Percentiles rank a stretch among this genome's conserved stretches.
Evolutionary conservation across 2,329 filamentous ascomycete genomes (phyloP).

Genomic region (Aspergillus thermomutatus): DNA sequence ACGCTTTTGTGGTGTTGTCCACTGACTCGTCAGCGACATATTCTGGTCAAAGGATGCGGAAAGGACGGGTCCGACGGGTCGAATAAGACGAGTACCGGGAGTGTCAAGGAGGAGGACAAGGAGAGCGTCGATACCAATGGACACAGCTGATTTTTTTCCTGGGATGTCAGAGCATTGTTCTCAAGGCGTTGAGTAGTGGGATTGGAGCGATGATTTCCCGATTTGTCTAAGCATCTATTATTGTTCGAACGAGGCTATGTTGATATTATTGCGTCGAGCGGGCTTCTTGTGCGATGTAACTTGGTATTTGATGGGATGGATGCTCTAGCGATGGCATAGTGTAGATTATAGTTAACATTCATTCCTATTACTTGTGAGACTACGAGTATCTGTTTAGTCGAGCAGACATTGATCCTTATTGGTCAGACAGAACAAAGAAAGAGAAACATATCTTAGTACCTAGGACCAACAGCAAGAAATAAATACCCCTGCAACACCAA

Average conservation of each 20-base stretch:
- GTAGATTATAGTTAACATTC: too few relatives aligned
- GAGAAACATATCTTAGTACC: too few relatives aligned
- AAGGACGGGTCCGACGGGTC: slow-evolving; percentile 37
- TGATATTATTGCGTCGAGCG: neutral
- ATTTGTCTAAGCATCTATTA: slow-evolving; percentile 1
- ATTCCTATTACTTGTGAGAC: too few relatives aligned
- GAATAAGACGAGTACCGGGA: slow-evolving; percentile 1
- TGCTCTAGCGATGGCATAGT: too few relatives aligned
- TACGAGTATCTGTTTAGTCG: too few relatives aligned
- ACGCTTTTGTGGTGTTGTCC: neutral
- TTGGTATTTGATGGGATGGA: too few relatives aligned
- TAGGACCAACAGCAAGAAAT: too few relatives aligned
- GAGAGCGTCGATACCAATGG: slow-evolving; percentile 9
- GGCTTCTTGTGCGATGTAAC: too few relatives aligned
- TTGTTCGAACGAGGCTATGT: neutral
- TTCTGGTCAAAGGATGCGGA: slow-evolving; percentile 65
- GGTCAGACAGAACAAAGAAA: too few relatives aligned
- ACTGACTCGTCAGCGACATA: slow-evolving; percentile 53
- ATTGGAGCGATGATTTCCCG: neutral
- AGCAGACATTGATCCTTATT: too few relatives aligned
- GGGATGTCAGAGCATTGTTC: neutral
- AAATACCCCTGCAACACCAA: too few relatives aligned
- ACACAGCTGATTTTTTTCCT: slow-evolving; percentile 1
- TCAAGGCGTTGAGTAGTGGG: neutral
- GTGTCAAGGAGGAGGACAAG: slow-evolving; percentile 18